A percentile compares a stretch with the other conserved stretches of the same genome.
Evolutionary conservation across 768 basidiomycete species (phyloP).

Genomic region (Panaeolus papilionaceus): DNA sequence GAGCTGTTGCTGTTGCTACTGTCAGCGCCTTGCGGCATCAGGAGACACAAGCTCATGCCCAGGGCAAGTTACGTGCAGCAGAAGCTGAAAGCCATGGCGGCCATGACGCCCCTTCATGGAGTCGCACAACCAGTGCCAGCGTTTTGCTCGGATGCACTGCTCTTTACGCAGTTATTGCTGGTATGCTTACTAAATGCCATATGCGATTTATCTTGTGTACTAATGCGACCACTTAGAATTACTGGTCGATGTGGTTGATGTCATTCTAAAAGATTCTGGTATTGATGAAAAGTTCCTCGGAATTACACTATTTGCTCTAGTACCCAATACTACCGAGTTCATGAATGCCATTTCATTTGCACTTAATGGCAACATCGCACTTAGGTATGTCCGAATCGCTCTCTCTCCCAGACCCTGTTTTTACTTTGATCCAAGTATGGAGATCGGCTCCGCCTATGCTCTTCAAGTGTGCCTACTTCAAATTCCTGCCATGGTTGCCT

Average conservation of each 20-base stretch:
- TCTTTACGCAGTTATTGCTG: conserved; percentile 94
- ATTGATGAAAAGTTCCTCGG: conserved; percentile 99
- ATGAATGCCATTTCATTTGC: conserved; percentile 99
- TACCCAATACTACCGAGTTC: conserved; percentile 99
- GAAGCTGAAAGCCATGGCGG: conserved; percentile 62
- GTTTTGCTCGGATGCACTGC: conserved; percentile 91
- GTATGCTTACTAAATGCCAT: conserved; percentile 50
- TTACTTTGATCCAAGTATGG: conserved; percentile 71
- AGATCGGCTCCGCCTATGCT: conserved; percentile 99
- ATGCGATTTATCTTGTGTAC: not conserved
- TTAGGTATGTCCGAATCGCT: conserved; percentile 66
- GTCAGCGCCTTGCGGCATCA: conserved; percentile 90
- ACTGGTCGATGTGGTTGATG: conserved; percentile 94
- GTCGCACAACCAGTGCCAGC: conserved; percentile 85
- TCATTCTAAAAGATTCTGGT: conserved; percentile 86
- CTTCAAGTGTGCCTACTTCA: conserved; percentile 97
- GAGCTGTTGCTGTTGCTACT: conserved; percentile 93
- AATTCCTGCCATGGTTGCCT: conserved; percentile 98
- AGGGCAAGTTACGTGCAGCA: conserved; percentile 50
- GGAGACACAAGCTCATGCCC: conserved; percentile 58
- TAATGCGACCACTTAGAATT: conserved; percentile 62
- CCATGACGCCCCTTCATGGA: conserved; percentile 98
- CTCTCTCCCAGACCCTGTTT: not conserved
- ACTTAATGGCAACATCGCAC: conserved; percentile 93
- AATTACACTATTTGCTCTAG: conserved; percentile 94